Evolutionary conservation across 805 yeast species (phyloP).

Genomic region (Pichia pseudocactophila): DNA sequence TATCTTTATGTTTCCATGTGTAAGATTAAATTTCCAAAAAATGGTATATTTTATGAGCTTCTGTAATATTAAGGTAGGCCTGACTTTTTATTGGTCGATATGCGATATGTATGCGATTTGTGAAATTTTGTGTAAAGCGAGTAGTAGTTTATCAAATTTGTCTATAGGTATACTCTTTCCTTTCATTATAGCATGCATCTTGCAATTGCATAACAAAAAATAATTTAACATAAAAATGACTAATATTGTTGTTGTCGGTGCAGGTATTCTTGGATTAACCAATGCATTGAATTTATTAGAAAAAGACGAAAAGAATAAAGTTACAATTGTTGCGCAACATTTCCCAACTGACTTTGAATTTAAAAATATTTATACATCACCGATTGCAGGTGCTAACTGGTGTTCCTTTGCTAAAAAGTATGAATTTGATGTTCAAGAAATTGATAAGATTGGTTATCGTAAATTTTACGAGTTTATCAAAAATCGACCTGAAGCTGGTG

Average conservation of each 20-base stretch:
- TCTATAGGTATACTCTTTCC: not conserved
- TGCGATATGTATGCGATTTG: too few species aligned
- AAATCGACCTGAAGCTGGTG: conserved; percentile 42
- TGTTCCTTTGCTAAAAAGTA: conserved; percentile 45
- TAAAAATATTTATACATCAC: conserved; percentile 43
- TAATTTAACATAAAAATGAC: conserved; percentile 9
- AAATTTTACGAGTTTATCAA: conserved; percentile 38
- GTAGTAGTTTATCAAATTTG: too few species aligned
- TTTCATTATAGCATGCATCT: too few species aligned
- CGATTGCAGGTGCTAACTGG: conserved; percentile 71
- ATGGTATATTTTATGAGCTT: too few species aligned
- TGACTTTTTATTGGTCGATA: too few species aligned
- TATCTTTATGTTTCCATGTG: too few species aligned
- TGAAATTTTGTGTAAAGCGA: too few species aligned
- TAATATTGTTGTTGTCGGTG: conserved; percentile 24
- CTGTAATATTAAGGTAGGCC: too few species aligned
- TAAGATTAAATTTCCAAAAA: too few species aligned
- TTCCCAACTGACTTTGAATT: conserved; percentile 49
- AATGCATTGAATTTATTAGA: conserved; percentile 35
- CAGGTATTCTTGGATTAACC: conserved; percentile 49
- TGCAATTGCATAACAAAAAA: too few species aligned
- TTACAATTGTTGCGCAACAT: conserved; percentile 34
- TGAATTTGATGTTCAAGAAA: conserved; percentile 21
- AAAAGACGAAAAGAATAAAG: conserved; percentile 29
- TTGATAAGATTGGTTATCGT: conserved; percentile 41